Evolutionary conservation across 208 protist species (phyloP), one percentile per base, ranked within the genome.

Genomic region (Tetramitus jugosus): DNA sequence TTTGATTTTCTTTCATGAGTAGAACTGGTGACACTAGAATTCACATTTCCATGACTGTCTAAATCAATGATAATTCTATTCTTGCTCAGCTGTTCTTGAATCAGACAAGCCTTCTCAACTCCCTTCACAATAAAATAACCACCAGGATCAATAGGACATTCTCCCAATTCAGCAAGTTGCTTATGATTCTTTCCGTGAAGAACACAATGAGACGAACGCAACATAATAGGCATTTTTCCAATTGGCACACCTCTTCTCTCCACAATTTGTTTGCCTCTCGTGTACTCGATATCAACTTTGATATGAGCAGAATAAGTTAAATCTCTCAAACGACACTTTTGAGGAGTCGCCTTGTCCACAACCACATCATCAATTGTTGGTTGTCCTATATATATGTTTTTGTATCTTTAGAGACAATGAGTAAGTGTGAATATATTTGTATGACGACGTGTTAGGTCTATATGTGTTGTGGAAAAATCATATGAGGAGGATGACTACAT

Each of bases 51-150:
- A 52, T 91, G 90, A 10, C 20, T 37, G 77, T 93, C 77, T 35
- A 72, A 23, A 60, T 95, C 92, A 45, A 97, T 84, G 79, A 99
- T 98, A 79, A 99, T 96, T 61, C 97, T 86, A 84, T 99, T 99
- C 81, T 98, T 99, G 42, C 94, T 94, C 46, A 99, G 88, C 81
- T 96, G 91, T 81, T 97, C 92, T 64, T 97, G 94, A 42, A 96
- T 91, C 0, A 98, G 83, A 77, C 96, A 89, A 1, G 98, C 97
- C 85, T 98, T 98, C 82, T 99, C 98, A 10, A 94, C 92, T 49
- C 98, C 98, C 67, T 78, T 96, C 97, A 99, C 93, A 74, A 99
- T 90, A 85, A 99, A 99, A 87, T 99, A 99, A 61, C 98, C 98
- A 33, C 96, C 96, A 0, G 96, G 96, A 82, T 99, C 98, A 14